phyloP scores from a whole-genome alignment of 2,329 filamentous ascomycete species.

The Podosphaera fusca region DNA sequence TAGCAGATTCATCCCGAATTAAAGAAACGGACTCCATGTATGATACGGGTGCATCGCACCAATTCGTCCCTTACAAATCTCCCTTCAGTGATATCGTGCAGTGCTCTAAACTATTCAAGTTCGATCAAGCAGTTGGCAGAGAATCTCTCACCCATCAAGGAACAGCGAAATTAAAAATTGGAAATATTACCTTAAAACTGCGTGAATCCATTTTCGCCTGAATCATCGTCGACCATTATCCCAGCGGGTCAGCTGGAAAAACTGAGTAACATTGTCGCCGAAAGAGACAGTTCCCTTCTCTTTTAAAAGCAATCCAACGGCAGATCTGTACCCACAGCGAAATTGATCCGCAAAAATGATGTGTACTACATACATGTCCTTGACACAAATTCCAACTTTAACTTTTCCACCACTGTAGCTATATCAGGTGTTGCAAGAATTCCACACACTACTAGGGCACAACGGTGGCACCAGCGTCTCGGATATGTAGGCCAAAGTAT shows the following conservation, averaged over 20 bases:
- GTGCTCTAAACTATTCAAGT: not conserved
- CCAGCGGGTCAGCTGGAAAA: not conserved
- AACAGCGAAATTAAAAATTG: not conserved
- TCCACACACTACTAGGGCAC: not conserved
- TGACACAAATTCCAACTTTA: not conserved
- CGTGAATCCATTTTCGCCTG: not conserved
- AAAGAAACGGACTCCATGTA: not conserved
- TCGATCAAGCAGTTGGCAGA: not conserved
- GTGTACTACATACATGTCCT: not conserved
- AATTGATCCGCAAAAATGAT: not conserved
- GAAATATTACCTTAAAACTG: not conserved
- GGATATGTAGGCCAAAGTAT: not conserved
- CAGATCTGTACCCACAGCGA: not conserved
- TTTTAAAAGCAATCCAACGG: not conserved
- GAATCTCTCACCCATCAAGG: not conserved
- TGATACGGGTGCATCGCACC: not conserved
- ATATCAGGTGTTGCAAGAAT: not conserved
- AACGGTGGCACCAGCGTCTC: not conserved
- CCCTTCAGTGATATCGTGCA: not conserved
- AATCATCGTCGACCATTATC: not conserved
- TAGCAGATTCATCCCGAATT: not conserved
- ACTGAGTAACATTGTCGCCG: not conserved
- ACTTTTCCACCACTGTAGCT: not conserved
- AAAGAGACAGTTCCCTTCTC: not conserved
- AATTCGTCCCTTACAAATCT: not conserved